These are phyloP conservation scores for Verticillium nubilum DNA, from an alignment of 2,329 filamentous ascomycete genomes.

Conservation along the genomic window DNA sequence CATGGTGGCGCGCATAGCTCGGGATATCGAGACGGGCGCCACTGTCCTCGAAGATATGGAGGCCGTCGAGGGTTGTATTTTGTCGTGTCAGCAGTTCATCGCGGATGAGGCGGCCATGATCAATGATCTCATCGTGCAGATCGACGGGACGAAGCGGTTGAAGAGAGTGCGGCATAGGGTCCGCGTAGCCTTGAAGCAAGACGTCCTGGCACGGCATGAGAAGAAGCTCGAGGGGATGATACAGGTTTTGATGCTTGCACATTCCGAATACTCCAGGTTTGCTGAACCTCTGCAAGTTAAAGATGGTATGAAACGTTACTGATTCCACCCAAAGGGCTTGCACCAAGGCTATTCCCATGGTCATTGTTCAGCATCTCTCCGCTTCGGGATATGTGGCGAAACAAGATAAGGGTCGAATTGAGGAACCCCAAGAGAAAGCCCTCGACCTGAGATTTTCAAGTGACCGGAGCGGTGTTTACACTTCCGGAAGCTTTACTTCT, in stretches of 20 bases:
- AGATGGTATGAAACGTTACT: background rate
- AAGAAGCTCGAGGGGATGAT: constrained; percentile 1
- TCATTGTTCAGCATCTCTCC: background rate
- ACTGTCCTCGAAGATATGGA: background rate
- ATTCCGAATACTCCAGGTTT: background rate
- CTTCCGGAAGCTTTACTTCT: background rate
- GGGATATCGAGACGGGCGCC: background rate
- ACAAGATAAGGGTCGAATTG: background rate
- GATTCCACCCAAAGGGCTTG: background rate
- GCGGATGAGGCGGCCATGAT: background rate
- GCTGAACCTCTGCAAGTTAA: background rate
- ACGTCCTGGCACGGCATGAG: background rate
- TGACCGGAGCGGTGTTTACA: background rate
- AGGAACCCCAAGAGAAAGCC: background rate
- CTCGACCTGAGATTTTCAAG: background rate
- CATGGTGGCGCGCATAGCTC: background rate
- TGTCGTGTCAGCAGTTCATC: background rate
- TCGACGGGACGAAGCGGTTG: background rate
- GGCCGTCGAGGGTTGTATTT: background rate
- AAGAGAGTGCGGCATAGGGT: constrained; percentile 2
- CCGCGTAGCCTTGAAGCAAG: constrained; percentile 5
- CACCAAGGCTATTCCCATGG: background rate
- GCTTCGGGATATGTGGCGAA: background rate
- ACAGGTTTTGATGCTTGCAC: background rate
- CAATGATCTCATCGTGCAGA: background rate